Percentiles rank a stretch among this genome's conserved stretches.
These are phyloP conservation scores for Paramecium sexaurelia DNA, from an alignment of 73 alveolate genomes.

Conservation along the genomic window DNA sequence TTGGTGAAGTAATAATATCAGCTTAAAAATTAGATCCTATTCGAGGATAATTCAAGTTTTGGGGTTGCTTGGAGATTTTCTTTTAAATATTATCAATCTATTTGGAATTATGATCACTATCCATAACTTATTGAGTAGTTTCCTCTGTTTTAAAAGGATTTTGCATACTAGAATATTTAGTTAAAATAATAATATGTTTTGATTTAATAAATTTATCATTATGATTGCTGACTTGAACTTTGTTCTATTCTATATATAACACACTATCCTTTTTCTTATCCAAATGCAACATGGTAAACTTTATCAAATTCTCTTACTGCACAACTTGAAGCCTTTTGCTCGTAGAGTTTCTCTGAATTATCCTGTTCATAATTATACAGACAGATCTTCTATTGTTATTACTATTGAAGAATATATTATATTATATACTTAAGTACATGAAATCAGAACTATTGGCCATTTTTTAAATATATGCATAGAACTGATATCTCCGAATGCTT, in stretches of 20 bases:
- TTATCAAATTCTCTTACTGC: not conserved
- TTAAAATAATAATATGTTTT: not conserved
- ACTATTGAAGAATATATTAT: not conserved
- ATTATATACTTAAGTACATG: not conserved
- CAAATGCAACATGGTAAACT: not conserved
- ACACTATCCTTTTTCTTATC: not conserved
- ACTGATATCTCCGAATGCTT: not conserved
- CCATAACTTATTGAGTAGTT: not conserved
- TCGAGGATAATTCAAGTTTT: not conserved
- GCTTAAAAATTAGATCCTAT: not conserved
- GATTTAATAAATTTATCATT: not conserved
- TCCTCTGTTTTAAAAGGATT: not conserved
- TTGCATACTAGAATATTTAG: not conserved
- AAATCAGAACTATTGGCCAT: not conserved
- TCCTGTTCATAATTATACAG: not conserved
- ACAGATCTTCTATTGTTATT: not conserved
- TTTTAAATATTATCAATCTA: not conserved
- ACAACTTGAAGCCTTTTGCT: not conserved
- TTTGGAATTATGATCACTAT: not conserved
- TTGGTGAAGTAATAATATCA: not conserved
- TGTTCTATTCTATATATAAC: not conserved
- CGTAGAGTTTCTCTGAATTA: not conserved
- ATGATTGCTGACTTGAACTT: not conserved
- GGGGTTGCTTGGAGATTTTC: not conserved
- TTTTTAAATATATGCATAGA: not conserved